Conservation (phyloP, 805 yeast species). For the Metahyphopichia silvanorum region DNA sequence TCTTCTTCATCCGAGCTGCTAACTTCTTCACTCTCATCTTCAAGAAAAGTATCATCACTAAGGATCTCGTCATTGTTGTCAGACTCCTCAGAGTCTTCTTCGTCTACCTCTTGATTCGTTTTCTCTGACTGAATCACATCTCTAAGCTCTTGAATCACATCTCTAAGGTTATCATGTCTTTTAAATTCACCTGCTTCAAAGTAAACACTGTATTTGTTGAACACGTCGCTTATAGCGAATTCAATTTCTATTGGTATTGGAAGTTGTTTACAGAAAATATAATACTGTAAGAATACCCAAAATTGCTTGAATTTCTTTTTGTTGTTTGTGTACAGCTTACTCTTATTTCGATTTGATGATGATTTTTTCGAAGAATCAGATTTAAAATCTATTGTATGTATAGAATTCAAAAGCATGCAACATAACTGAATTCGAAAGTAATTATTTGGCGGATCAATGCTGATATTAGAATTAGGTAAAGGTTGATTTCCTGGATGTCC, state of each 20-base stretch:
- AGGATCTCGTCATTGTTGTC: constrained; percentile 10
- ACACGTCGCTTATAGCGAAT: constrained; percentile 48
- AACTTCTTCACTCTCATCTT: constrained; percentile 12
- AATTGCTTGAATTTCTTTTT: constrained; percentile 26
- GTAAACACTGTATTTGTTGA: constrained; percentile 19
- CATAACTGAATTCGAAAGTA: constrained; percentile 67
- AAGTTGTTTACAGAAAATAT: constrained; percentile 54
- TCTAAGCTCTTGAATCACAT: constrained; percentile 41
- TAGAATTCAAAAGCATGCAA: constrained; percentile 21
- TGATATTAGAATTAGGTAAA: constrained; percentile 41
- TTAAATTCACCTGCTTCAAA: constrained; percentile 26
- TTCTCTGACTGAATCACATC: constrained; percentile 15
- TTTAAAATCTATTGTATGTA: constrained; percentile 10
- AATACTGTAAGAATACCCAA: constrained; percentile 67
- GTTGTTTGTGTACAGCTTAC: constrained; percentile 1
- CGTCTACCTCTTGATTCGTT: constrained; percentile 8
- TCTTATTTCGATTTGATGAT: constrained; percentile 1
- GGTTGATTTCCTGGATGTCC: constrained; percentile 62
- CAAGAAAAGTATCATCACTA: constrained; percentile 17
- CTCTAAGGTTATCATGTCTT: constrained; percentile 35
- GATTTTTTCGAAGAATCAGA: constrained; percentile 2
- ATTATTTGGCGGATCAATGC: constrained; percentile 61
- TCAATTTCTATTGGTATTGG: constrained; percentile 65
- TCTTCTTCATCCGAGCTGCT: constrained; percentile 29
- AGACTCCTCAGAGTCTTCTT: constrained; percentile 7